Conservation (phyloP, 2,329 filamentous ascomycete species). For the Aspergillus chevalieri region DNA sequence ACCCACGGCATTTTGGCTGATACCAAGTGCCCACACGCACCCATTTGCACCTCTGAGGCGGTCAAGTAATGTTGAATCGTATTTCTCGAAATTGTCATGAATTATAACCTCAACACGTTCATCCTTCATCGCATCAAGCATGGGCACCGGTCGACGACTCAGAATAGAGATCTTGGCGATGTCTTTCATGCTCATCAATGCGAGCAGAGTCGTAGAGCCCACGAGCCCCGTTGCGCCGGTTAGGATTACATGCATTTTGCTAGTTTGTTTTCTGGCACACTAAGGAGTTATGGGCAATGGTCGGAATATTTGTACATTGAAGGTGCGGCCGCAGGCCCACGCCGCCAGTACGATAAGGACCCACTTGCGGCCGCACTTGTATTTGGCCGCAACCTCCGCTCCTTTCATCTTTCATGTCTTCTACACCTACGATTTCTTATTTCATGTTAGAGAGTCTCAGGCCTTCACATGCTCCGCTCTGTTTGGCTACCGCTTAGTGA, state of each 20-base stretch:
- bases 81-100: constrained; percentile 61
- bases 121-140: constrained; percentile 45
- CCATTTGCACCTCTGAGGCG: constrained; percentile 59
- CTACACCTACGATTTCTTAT: too few relatives aligned
- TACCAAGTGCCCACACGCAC: constrained; percentile 68
- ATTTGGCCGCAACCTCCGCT: too few relatives aligned
- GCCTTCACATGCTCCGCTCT: too few relatives aligned
- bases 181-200: constrained; percentile 44
- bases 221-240: constrained; percentile 62
- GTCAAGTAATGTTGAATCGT: constrained; percentile 48
- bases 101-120: constrained; percentile 56
- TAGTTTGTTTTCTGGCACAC: too few relatives aligned
- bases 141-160: constrained; percentile 56
- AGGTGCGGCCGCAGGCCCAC: too few relatives aligned
- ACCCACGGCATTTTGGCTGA: constrained; percentile 53
- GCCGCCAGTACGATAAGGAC: too few relatives aligned
- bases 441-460: too few relatives aligned
- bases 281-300: too few relatives aligned
- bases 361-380: too few relatives aligned
- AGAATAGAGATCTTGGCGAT: constrained; percentile 53
- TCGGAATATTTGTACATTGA: too few relatives aligned
- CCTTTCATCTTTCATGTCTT: too few relatives aligned
- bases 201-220: constrained; percentile 55
- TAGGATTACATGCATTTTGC: constrained; percentile 47
- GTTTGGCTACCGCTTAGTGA: too few relatives aligned